A percentile compares a stretch with the other conserved stretches of the same genome.
Evolutionary conservation across 352 stramenopile genomes (phyloP).

Genomic region (Globisporangium viniferum): DNA sequence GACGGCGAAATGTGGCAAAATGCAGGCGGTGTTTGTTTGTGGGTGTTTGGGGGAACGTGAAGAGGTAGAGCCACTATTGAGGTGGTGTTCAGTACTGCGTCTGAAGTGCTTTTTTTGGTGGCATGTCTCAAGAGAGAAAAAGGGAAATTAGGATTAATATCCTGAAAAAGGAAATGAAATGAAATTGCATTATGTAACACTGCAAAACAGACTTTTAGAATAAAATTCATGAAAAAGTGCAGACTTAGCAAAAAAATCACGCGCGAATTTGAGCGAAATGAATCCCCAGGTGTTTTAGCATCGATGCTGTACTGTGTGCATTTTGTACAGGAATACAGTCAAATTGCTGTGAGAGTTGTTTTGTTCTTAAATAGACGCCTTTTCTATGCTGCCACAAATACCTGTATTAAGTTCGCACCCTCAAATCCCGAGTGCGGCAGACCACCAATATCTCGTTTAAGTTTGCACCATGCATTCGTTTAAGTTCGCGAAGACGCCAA

Average conservation of each 20-base stretch:
- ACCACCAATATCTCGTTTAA: background rate
- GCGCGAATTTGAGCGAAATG: too few species aligned
- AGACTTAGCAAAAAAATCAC: too few species aligned
- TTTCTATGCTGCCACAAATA: background rate
- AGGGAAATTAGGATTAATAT: background rate
- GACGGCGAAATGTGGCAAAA: background rate
- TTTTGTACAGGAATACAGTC: background rate
- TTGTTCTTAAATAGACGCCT: too few species aligned
- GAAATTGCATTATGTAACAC: too few species aligned
- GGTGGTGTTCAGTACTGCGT: background rate
- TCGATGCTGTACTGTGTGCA: background rate
- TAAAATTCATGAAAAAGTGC: too few species aligned
- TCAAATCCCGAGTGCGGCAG: background rate
- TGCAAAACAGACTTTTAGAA: too few species aligned
- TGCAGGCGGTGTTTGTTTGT: background rate
- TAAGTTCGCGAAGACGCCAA: background rate
- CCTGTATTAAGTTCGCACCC: background rate
- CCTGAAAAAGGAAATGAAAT: too few species aligned
- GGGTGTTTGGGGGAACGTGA: background rate
- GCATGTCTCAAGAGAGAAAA: constrained; percentile 1
- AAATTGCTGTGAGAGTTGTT: background rate
- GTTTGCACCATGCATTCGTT: background rate
- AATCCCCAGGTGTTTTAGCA: background rate
- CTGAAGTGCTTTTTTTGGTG: background rate
- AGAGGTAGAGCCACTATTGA: background rate